These are phyloP conservation scores for Sanghuangporus baumii DNA, from an alignment of 1,284 basidiomycete species.

Conservation along the genomic window DNA sequence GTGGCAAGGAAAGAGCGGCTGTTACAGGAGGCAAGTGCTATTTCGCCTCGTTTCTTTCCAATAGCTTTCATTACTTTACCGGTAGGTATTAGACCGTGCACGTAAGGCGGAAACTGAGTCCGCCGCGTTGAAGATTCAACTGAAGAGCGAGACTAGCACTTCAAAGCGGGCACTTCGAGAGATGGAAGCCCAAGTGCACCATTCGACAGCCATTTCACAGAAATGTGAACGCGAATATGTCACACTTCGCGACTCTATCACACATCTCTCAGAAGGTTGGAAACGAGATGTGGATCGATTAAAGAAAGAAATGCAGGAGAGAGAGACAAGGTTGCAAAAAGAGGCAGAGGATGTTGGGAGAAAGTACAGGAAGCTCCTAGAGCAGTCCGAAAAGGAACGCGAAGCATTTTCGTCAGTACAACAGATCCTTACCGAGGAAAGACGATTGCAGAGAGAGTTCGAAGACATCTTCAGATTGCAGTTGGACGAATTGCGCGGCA, in stretches of 20 bases:
- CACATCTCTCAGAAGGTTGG: conserved; percentile 62
- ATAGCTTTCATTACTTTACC: background rate
- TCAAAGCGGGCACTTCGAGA: conserved; percentile 72
- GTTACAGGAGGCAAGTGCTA: conserved; percentile 63
- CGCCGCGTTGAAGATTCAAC: conserved; percentile 53
- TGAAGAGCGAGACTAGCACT: conserved; percentile 64
- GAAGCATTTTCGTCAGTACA: conserved; percentile 33
- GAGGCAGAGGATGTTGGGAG: conserved; percentile 60
- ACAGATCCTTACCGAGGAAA: conserved; percentile 35
- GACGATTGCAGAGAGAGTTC: conserved; percentile 38
- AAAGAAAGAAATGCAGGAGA: conserved; percentile 61
- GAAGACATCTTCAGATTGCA: conserved; percentile 28
- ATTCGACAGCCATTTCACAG: conserved; percentile 70
- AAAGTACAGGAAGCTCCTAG: conserved; percentile 57
- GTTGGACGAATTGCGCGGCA: conserved; percentile 39
- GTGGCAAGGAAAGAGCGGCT: conserved; percentile 81
- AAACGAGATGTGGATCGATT: conserved; percentile 61
- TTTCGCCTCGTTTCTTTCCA: background rate
- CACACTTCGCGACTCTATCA: conserved; percentile 67
- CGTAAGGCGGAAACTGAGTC: conserved; percentile 78
- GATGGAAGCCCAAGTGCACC: conserved; percentile 64
- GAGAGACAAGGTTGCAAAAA: conserved; percentile 57
- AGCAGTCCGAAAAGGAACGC: conserved; percentile 51
- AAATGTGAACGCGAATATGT: conserved; percentile 76
- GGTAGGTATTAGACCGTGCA: conserved; percentile 70